A percentile compares a stretch with the other conserved stretches of the same genome.
Conservation (phyloP, 208 protist genomes). For the Giardia muris region DNA sequence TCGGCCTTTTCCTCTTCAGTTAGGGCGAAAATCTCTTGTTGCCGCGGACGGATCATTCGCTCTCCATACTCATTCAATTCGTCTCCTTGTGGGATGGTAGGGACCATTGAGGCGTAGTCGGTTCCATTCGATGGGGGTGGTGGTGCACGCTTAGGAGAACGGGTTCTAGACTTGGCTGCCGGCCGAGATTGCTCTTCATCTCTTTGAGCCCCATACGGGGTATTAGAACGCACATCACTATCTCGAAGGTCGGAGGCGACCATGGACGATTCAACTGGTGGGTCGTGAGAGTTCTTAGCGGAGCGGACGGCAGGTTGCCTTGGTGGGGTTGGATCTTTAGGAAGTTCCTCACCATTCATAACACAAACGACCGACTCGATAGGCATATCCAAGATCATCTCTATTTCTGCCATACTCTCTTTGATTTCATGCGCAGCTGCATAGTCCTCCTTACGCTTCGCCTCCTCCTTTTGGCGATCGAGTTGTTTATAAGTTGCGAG, state of each 20-base stretch:
- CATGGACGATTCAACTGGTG: background rate
- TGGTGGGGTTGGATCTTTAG: background rate
- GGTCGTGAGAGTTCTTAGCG: background rate
- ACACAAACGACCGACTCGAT: background rate
- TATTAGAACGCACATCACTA: background rate
- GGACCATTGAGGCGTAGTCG: background rate
- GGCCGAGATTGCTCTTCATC: background rate
- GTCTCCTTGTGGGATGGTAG: background rate
- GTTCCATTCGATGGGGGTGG: background rate
- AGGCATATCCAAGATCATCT: background rate
- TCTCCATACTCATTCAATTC: background rate
- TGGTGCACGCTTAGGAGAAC: background rate
- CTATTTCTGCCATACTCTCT: background rate
- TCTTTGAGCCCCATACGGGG: background rate
- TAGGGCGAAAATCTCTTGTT: no score
- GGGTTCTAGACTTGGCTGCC: background rate
- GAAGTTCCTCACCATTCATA: background rate
- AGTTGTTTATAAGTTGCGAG: background rate
- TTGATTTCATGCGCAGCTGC: background rate
- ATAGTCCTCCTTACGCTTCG: background rate
- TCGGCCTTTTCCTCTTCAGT: no score
- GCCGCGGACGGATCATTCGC: background rate
- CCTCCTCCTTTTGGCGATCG: background rate
- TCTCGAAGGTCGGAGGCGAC: background rate
- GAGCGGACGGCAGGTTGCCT: background rate